phyloP scores from a whole-genome alignment of 2,329 filamentous ascomycete species.

The Monosporascus sp. region DNA sequence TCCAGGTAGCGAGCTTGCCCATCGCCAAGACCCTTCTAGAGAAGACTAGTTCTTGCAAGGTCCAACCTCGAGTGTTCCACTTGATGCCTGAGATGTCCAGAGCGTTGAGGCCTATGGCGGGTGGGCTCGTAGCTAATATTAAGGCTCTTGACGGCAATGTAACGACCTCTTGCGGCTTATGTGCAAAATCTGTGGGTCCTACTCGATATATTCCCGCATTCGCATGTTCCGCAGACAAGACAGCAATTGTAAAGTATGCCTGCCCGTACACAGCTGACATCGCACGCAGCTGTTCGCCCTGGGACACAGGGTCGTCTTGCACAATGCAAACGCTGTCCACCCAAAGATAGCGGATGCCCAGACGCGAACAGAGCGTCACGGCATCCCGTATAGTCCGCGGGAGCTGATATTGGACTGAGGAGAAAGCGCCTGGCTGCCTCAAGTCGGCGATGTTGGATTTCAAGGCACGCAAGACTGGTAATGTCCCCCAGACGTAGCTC shows the following conservation, averaged over 20 bases:
- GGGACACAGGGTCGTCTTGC: slow-evolving; percentile 3
- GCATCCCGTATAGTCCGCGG: slow-evolving; percentile 4
- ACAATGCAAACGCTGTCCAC: slow-evolving; percentile 7
- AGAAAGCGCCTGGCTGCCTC: too few relatives aligned
- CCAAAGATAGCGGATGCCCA: slow-evolving; percentile 7
- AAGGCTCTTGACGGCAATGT: neutral
- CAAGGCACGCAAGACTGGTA: neutral
- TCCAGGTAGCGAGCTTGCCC: neutral
- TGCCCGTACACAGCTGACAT: slow-evolving; percentile 6
- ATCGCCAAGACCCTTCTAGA: neutral
- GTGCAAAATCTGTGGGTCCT: neutral
- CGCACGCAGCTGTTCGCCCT: slow-evolving; percentile 3
- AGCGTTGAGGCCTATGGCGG: neutral
- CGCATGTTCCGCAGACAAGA: slow-evolving; percentile 1
- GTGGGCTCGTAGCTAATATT: neutral
- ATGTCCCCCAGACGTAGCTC: slow-evolving; percentile 7
- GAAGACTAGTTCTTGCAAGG: neutral
- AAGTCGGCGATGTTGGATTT: too few relatives aligned
- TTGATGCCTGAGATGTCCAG: neutral
- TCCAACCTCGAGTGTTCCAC: slow-evolving; percentile 1
- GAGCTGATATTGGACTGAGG: neutral
- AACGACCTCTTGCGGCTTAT: neutral
- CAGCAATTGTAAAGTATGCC: slow-evolving; percentile 2
- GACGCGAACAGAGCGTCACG: slow-evolving; percentile 1
- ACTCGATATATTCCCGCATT: too few relatives aligned